A percentile compares a stretch with the other conserved stretches of the same genome.
phyloP scores from a whole-genome alignment of 176 grass and related monocot genomes.

The Canna indica region DNA sequence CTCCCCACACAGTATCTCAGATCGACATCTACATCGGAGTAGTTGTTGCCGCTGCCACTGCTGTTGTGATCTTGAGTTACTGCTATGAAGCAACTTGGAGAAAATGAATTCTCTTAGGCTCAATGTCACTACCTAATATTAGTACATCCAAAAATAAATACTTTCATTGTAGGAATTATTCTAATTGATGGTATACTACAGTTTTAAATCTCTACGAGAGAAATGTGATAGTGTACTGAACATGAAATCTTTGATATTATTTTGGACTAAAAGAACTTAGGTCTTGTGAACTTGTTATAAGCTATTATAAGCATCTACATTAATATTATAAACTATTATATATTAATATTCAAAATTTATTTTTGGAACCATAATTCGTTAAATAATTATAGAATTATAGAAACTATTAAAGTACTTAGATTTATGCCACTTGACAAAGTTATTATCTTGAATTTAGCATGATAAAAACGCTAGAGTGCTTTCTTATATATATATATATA shows the following conservation, averaged over 20 bases:
- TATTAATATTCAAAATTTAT: too few relatives aligned
- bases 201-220: not conserved
- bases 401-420: too few relatives aligned
- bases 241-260: not conserved
- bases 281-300: not conserved
- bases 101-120: conserved; percentile 10
- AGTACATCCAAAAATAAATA: not conserved
- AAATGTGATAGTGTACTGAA: not conserved
- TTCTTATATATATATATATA: too few relatives aligned
- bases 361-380: too few relatives aligned
- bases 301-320: too few relatives aligned
- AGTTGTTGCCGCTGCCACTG: conserved; percentile 61
- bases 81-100: conserved; percentile 51
- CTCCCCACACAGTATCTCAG: too few relatives aligned
- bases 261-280: too few relatives aligned
- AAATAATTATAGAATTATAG: too few relatives aligned
- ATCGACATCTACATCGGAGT: conserved; percentile 49
- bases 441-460: too few relatives aligned
- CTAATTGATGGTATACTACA: not conserved
- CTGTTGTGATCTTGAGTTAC: conserved; percentile 57
- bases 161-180: not conserved
- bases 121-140: not conserved
- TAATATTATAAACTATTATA: too few relatives aligned
- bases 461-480: too few relatives aligned
- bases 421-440: too few relatives aligned